Percentiles rank a stretch among this genome's conserved stretches.
Conservation (phyloP, 2,329 filamentous ascomycete species). For the Amauroascus niger region DNA sequence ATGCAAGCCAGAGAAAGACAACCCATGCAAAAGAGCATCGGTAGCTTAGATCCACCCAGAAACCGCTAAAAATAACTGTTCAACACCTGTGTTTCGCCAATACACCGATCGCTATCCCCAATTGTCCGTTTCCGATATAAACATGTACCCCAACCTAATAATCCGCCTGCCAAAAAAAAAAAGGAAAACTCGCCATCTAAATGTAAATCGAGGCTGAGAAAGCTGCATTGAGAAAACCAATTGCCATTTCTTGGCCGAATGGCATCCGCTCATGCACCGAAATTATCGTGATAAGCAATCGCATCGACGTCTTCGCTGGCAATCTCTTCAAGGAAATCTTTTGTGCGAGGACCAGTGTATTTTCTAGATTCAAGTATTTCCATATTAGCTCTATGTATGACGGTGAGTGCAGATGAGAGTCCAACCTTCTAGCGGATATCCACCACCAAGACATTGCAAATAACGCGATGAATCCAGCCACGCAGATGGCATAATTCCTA, state of each 20-base stretch:
- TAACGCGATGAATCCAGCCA: constrained; percentile 38
- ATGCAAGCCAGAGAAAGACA: too few species aligned
- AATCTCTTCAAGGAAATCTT: constrained; percentile 38
- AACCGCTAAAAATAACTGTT: background rate
- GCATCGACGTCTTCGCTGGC: constrained; percentile 26
- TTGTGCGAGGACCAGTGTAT: constrained; percentile 52
- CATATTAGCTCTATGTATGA: background rate
- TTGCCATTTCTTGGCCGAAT: too few species aligned
- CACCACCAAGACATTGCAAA: constrained; percentile 46
- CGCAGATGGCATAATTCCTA: constrained; percentile 43
- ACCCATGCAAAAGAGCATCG: too few species aligned
- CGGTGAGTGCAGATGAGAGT: background rate
- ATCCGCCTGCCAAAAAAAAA: background rate
- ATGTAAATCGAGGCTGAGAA: too few species aligned
- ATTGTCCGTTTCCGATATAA: background rate
- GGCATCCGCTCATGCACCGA: constrained; percentile 10
- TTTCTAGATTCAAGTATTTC: constrained; percentile 30
- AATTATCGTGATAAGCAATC: constrained; percentile 5
- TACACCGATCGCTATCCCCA: background rate
- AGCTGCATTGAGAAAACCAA: too few species aligned
- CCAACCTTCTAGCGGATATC: constrained; percentile 32
- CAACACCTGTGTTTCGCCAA: background rate
- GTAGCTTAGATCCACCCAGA: too few species aligned
- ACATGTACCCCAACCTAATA: background rate
- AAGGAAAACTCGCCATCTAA: background rate